phyloP scores from a whole-genome alignment of 768 basidiomycete genomes.

The Tylopilus intermedius region DNA sequence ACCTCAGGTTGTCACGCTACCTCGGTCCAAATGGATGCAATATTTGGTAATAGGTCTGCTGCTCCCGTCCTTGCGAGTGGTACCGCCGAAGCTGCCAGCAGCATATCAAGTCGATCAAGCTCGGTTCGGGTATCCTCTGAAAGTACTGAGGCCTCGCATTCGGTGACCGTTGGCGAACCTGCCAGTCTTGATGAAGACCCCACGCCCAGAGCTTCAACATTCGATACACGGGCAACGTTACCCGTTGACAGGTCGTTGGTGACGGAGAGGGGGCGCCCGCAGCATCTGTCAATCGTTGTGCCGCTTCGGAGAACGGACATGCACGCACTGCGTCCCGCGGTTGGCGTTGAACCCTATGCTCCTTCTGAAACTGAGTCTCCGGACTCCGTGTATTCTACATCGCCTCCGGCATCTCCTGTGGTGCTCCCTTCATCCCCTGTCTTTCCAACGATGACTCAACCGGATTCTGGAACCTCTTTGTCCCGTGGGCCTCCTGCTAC shows the following conservation, averaged over 20 bases:
- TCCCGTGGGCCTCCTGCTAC: neutral
- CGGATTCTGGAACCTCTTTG: neutral
- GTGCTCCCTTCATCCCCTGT: neutral
- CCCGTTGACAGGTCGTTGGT: neutral
- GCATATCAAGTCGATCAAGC: neutral
- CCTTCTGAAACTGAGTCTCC: constrained; percentile 22
- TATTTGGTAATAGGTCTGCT: constrained; percentile 8
- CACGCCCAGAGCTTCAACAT: constrained; percentile 24
- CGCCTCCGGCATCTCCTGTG: constrained; percentile 15
- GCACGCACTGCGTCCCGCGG: constrained; percentile 14
- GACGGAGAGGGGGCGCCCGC: constrained; percentile 6
- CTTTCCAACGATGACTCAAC: neutral
- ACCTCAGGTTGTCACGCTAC: neutral
- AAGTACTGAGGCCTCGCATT: constrained; percentile 3
- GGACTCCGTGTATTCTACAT: constrained; percentile 2
- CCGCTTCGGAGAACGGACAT: constrained; percentile 6
- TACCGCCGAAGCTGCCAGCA: constrained; percentile 1
- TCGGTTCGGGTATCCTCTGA: neutral
- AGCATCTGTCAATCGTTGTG: constrained; percentile 14
- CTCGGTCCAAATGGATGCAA: constrained; percentile 1
- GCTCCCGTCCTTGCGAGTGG: constrained; percentile 1
- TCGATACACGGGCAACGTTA: constrained; percentile 1
- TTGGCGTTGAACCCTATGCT: constrained; percentile 18
- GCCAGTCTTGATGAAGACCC: constrained; percentile 18
- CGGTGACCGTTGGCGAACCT: constrained; percentile 4